Evolutionary conservation across 495 filamentous ascomycete genomes (phyloP).

Genomic region (Xylaria acuta): DNA sequence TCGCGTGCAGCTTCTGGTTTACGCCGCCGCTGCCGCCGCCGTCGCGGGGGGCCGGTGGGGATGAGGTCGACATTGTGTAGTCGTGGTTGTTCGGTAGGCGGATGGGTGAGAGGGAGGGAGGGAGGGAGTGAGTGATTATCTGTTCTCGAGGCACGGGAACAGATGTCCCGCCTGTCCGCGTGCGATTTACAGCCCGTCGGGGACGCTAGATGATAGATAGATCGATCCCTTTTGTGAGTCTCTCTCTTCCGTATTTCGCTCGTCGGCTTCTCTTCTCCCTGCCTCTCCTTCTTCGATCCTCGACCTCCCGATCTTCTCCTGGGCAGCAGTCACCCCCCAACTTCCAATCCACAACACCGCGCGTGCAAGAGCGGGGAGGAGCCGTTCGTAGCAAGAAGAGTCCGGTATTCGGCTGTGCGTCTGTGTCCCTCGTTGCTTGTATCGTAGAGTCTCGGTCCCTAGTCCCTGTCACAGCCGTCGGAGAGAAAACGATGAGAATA

Average conservation of each 20-base stretch:
- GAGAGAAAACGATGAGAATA: background rate
- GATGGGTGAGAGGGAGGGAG: too few species aligned
- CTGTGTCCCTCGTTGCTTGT: background rate
- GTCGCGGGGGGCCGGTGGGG: background rate
- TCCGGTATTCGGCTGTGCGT: background rate
- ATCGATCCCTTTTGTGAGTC: background rate
- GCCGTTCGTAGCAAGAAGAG: background rate
- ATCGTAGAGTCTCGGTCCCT: background rate
- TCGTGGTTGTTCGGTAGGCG: too few species aligned
- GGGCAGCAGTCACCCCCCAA: background rate
- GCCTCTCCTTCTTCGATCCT: background rate
- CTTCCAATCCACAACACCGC: background rate
- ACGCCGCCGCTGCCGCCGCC: slow-evolving; percentile 16
- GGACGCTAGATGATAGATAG: background rate
- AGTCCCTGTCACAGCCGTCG: background rate
- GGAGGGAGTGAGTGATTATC: too few species aligned
- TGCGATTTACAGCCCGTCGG: too few species aligned
- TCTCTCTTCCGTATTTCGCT: background rate
- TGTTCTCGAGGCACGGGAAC: too few species aligned
- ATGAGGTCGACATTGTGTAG: too few species aligned
- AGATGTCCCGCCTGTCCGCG: too few species aligned
- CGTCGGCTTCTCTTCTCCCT: background rate
- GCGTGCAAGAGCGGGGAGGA: background rate
- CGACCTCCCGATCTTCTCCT: background rate
- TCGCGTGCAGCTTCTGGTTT: slow-evolving; percentile 41